phyloP scores from a whole-genome alignment of 2,329 filamentous ascomycete species.

The Apiospora aurea region DNA sequence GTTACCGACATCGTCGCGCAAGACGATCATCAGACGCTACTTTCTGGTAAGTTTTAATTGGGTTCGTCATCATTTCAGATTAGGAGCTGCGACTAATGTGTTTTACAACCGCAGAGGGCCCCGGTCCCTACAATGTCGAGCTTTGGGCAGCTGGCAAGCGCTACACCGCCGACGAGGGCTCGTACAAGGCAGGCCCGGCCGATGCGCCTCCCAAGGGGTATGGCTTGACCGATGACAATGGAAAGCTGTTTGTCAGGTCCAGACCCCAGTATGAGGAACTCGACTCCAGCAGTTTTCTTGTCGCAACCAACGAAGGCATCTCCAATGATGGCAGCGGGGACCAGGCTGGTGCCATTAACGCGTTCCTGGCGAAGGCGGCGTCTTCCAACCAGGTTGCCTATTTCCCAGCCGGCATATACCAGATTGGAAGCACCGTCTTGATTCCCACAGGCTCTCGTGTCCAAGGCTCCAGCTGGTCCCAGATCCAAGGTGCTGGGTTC shows the following conservation, averaged over 20 bases:
- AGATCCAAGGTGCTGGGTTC: conserved; percentile 66
- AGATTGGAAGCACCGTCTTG: conserved; percentile 42
- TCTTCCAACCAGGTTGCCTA: conserved; percentile 27
- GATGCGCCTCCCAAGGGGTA: conserved; percentile 22
- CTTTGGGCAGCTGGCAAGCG: conserved; percentile 15
- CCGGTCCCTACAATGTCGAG: neutral
- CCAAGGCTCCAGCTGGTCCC: conserved; percentile 71
- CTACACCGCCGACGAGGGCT: neutral
- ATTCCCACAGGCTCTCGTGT: conserved; percentile 69
- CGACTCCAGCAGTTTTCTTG: conserved; percentile 18
- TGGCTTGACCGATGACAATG: conserved; percentile 25
- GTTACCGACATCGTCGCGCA: conserved; percentile 31
- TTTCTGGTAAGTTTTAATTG: neutral
- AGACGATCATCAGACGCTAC: neutral
- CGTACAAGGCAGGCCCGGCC: neutral
- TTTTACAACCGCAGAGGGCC: neutral
- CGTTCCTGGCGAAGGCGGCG: conserved; percentile 28
- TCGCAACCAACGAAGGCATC: conserved; percentile 27
- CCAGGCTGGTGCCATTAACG: conserved; percentile 36
- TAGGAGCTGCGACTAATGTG: neutral
- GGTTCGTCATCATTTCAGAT: no score
- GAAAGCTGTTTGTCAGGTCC: conserved; percentile 34
- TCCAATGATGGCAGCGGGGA: conserved; percentile 46
- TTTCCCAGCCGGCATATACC: conserved; percentile 41
- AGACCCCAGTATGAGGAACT: conserved; percentile 46